Evolutionary conservation across 1,139 yeast genomes (phyloP).

Genomic region (Saccharomyces hybrid): DNA sequence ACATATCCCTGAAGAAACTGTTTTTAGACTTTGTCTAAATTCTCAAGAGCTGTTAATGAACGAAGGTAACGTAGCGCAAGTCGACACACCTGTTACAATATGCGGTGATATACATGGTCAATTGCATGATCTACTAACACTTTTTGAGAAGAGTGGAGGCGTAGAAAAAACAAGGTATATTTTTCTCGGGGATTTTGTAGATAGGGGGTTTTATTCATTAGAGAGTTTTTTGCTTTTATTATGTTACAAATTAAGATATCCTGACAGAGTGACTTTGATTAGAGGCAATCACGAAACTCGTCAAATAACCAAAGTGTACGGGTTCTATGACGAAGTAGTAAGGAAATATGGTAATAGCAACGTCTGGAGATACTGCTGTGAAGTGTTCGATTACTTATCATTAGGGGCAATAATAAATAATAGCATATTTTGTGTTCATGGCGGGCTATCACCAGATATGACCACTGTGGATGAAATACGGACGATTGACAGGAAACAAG

Average conservation of each 20-base stretch:
- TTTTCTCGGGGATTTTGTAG: slow-evolving; percentile 70
- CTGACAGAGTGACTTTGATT: slow-evolving; percentile 84
- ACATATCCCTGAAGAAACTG: slow-evolving; percentile 76
- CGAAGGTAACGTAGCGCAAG: slow-evolving; percentile 92
- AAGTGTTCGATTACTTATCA: slow-evolving; percentile 87
- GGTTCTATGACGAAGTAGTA: slow-evolving; percentile 94
- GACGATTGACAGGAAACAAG: slow-evolving; percentile 80
- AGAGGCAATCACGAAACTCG: slow-evolving; percentile 97
- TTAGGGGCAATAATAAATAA: slow-evolving; percentile 78
- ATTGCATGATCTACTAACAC: slow-evolving; percentile 82
- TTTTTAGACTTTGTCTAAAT: slow-evolving; percentile 71
- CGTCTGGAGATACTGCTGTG: slow-evolving; percentile 78
- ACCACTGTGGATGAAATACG: slow-evolving; percentile 84
- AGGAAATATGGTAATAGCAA: slow-evolving; percentile 92
- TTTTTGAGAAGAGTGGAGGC: slow-evolving; percentile 81
- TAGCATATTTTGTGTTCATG: slow-evolving; percentile 86
- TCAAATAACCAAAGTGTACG: slow-evolving; percentile 95
- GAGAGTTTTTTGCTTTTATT: slow-evolving; percentile 75
- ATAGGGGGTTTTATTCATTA: slow-evolving; percentile 91
- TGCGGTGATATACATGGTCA: slow-evolving; percentile 99
- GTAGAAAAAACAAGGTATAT: slow-evolving; percentile 51
- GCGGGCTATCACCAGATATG: slow-evolving; percentile 92
- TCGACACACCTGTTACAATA: slow-evolving; percentile 93
- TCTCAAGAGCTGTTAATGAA: slow-evolving; percentile 88
- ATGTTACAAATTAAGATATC: slow-evolving; percentile 85